phyloP scores from a whole-genome alignment of 768 basidiomycete species.

The Agrocybe praecox region DNA sequence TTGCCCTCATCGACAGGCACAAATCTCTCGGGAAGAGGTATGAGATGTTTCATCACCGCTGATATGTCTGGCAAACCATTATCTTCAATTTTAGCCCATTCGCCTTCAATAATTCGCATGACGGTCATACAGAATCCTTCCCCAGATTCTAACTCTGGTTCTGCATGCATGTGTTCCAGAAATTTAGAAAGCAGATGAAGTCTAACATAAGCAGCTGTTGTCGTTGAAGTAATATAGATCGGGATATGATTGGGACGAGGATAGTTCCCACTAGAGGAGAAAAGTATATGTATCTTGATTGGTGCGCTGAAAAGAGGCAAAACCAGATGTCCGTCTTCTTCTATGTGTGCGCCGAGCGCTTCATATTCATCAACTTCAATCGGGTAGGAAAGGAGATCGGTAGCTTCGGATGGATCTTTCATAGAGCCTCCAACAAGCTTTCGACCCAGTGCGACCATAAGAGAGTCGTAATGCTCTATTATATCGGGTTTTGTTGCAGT shows the following conservation, averaged over 20 bases:
- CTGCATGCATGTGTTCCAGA: slow-evolving; percentile 54
- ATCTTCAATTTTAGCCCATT: slow-evolving; percentile 67
- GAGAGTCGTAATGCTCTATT: slow-evolving; percentile 50
- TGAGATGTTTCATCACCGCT: slow-evolving; percentile 62
- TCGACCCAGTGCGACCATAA: slow-evolving; percentile 58
- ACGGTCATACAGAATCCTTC: slow-evolving; percentile 75
- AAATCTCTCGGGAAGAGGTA: slow-evolving; percentile 33
- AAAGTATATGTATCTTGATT: slow-evolving; percentile 66
- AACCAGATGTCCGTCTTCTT: slow-evolving; percentile 48
- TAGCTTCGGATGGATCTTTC: slow-evolving; percentile 17
- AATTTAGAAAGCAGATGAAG: slow-evolving; percentile 77
- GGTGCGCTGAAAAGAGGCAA: slow-evolving; percentile 69
- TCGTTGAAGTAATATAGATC: slow-evolving; percentile 73
- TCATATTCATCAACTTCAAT: slow-evolving; percentile 49
- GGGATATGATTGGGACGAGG: slow-evolving; percentile 55
- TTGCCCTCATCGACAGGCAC: not conserved
- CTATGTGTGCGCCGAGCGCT: slow-evolving; percentile 57
- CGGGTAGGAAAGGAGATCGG: slow-evolving; percentile 24
- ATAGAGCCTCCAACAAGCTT: slow-evolving; percentile 49
- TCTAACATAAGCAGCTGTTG: slow-evolving; percentile 78
- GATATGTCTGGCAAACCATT: slow-evolving; percentile 78
- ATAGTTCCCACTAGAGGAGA: slow-evolving; percentile 47
- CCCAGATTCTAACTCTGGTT: slow-evolving; percentile 60
- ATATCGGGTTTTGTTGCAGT: slow-evolving; percentile 34
- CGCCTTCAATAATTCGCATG: slow-evolving; percentile 71